Evolutionary conservation across 73 alveolate species (phyloP), one percentile per base, ranked within the genome.

Genomic region (Breviolum minutum): DNA sequence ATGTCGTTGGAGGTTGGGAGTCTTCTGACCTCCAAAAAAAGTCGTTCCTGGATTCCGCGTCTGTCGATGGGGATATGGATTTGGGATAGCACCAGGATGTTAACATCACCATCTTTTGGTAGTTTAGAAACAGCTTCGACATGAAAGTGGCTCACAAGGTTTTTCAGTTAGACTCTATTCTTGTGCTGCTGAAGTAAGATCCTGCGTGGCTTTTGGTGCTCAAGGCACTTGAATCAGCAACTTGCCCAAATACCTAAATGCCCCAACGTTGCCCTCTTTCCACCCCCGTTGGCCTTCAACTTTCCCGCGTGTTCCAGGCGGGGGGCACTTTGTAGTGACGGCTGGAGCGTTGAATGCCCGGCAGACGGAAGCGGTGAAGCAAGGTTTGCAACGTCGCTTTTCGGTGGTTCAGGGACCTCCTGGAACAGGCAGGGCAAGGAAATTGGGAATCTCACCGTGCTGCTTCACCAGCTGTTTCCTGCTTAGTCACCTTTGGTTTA

Each of bases 361-460:
- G 79, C 97, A 91, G 80, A 83, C 76, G 24, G 88, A 60, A 3
- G 97, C 89, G 22, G 79, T 91, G 81, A 79, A 73, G 86, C 86
- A 63, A 62, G 97, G 97, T 8, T 89, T 91, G 9, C 97, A 91
- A 79, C 97, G 83, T 54, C 22, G 89, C 60, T 71, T 74, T 79
- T 91, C 90, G n/a, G 97, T 74, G 64, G 80, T 91, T 16, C 88
- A 91, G 19, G 90, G 88, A n/a, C 97, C 89, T 20, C 97, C 97
- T 13, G 90, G 88, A 40, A 48, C 92, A 83, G 92, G 92, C 32
- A 2, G 62, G 73, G 92, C n/a, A 17, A 4, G n/a, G n/a, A 14
- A 68, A 6, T 14, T 68, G 1, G 17, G 77, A 14, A 68, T 68
- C 24, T 68, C 77, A 68, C n/a, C 24, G 6, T 40, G 54, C 3